Evolutionary conservation across 257 asterid species (phyloP).

Genomic region (Gentiana straminea): DNA sequence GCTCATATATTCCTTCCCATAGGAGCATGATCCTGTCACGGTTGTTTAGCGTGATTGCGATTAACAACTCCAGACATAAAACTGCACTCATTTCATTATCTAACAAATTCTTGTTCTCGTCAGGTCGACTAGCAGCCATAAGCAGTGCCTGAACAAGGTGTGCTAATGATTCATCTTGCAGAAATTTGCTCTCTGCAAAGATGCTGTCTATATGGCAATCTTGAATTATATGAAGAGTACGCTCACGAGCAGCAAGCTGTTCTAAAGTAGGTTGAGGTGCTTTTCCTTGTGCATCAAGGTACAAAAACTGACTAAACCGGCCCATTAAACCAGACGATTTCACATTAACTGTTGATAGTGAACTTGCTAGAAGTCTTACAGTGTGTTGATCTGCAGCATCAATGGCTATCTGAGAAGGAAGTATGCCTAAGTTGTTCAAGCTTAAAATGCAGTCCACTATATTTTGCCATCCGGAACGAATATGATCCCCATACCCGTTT

Average conservation of each 20-base stretch:
- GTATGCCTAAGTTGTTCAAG: conserved; percentile 75
- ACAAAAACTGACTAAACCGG: conserved; percentile 69
- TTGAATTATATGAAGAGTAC: conserved; percentile 60
- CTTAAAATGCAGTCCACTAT: conserved; percentile 82
- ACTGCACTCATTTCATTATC: conserved; percentile 71
- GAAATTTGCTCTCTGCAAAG: conserved; percentile 84
- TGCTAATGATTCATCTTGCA: conserved; percentile 72
- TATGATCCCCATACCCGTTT: conserved; percentile 70
- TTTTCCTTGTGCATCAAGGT: conserved; percentile 77
- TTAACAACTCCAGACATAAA: conserved; percentile 76
- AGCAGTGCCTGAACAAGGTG: conserved; percentile 82
- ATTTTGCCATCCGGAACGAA: conserved; percentile 86
- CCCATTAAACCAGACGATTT: conserved; percentile 81
- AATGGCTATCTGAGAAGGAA: conserved; percentile 74
- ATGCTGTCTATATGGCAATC: conserved; percentile 73
- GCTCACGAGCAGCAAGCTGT: conserved; percentile 71
- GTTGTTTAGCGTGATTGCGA: conserved; percentile 66
- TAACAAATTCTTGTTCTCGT: conserved; percentile 35
- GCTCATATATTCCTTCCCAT: conserved; percentile 80
- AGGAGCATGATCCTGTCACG: conserved; percentile 85
- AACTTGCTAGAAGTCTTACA: conserved; percentile 26
- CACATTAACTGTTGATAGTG: conserved; percentile 18
- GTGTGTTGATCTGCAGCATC: conserved; percentile 62
- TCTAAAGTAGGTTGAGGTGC: conserved; percentile 71
- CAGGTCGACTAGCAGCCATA: conserved; percentile 49